Percentiles rank a stretch among this genome's conserved stretches.
phyloP scores from a whole-genome alignment of 176 grass and related monocot genomes.

The Alopecurus myosuroides region DNA sequence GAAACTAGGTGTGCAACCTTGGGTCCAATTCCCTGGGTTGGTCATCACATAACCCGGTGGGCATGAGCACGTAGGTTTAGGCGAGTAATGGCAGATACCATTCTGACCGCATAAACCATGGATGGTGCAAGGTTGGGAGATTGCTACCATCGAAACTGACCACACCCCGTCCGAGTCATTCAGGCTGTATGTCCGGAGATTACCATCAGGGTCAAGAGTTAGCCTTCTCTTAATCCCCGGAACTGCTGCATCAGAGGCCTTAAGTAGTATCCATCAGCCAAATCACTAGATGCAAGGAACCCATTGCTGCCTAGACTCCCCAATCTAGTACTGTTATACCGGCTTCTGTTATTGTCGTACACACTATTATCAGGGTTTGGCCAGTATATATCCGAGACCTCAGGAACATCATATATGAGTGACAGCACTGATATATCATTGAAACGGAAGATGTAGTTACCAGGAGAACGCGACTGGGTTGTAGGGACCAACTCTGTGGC shows the following conservation, averaged over 20 bases:
- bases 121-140: constrained; percentile 42
- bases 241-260: constrained; percentile 26
- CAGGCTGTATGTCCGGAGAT: constrained; percentile 45
- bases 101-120: constrained; percentile 43
- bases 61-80: constrained; percentile 36
- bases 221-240: constrained; percentile 30
- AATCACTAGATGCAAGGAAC: constrained; percentile 23
- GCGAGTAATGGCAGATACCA: constrained; percentile 36
- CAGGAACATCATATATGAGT: constrained; percentile 29
- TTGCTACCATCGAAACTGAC: constrained; percentile 41
- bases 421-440: constrained; percentile 29
- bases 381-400: constrained; percentile 51
- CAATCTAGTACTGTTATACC: constrained; percentile 29
- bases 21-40: constrained; percentile 31
- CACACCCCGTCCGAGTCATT: constrained; percentile 24
- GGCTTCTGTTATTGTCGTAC: constrained; percentile 9
- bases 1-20: constrained; percentile 23
- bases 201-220: constrained; percentile 48
- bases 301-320: constrained; percentile 25
- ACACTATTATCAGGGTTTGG: constrained; percentile 29
- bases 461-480: not conserved
- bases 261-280: constrained; percentile 2
- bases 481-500: constrained; percentile 27
- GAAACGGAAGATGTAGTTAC: constrained; percentile 38
- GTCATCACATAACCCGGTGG: constrained; percentile 35